Percentiles rank a stretch among this genome's conserved stretches.
Evolutionary conservation across 768 basidiomycete species (phyloP).

Genomic region (Pilatotrama ljubarskyi): DNA sequence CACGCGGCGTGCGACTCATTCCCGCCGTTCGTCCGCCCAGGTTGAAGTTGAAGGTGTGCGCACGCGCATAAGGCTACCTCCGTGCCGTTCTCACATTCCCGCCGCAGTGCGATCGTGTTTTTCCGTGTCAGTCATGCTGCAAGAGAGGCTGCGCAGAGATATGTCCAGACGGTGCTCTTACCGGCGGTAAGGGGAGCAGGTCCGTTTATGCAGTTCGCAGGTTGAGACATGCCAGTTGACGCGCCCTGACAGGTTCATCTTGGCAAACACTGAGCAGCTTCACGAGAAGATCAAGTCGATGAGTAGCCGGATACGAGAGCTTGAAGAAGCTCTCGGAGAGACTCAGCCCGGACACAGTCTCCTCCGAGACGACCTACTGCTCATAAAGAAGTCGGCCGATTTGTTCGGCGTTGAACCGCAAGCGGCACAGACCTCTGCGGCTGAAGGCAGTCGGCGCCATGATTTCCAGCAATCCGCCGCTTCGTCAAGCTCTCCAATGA

Average conservation of each 20-base stretch:
- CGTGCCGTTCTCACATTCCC: constrained; percentile 63
- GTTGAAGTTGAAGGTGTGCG: constrained; percentile 62
- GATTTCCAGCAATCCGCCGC: constrained; percentile 15
- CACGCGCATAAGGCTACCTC: constrained; percentile 34
- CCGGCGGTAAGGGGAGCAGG: constrained; percentile 78
- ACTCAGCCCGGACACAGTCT: constrained; percentile 54
- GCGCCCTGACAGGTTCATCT: constrained; percentile 51
- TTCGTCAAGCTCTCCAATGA: constrained; percentile 19
- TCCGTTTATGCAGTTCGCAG: constrained; percentile 49
- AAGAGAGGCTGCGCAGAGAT: constrained; percentile 37
- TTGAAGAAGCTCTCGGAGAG: constrained; percentile 63
- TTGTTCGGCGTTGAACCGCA: constrained; percentile 37
- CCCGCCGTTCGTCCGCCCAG: constrained; percentile 35
- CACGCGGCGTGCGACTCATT: not conserved
- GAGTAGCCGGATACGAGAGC: constrained; percentile 59
- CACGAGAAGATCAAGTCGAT: constrained; percentile 69
- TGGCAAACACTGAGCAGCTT: constrained; percentile 70
- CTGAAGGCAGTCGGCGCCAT: constrained; percentile 2
- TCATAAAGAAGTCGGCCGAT: constrained; percentile 66
- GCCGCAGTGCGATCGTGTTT: constrained; percentile 59
- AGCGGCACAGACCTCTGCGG: constrained; percentile 16
- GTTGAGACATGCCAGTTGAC: constrained; percentile 38
- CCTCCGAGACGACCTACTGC: constrained; percentile 54
- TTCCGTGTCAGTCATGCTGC: constrained; percentile 52
- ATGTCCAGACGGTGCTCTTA: constrained; percentile 51